phyloP scores from a whole-genome alignment of 2,329 filamentous ascomycete genomes.

The Cercospora berteroae region DNA sequence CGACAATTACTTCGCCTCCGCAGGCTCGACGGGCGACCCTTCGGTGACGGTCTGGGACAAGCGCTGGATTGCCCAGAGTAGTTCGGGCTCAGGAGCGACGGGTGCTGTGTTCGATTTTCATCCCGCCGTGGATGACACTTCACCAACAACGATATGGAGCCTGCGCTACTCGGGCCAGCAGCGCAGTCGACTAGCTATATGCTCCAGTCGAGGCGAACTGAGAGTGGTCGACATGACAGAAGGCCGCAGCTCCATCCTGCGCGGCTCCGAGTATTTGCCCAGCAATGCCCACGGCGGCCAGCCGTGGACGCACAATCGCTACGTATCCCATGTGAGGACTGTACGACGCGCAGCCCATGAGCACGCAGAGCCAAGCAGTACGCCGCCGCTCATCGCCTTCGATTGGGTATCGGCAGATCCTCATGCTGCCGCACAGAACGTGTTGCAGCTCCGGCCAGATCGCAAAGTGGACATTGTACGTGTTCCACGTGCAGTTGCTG shows the following conservation, averaged over 20 bases:
- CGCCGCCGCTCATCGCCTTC: constrained; percentile 56
- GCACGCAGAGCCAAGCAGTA: constrained; percentile 45
- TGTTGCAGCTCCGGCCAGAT: constrained; percentile 54
- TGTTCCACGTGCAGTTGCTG: constrained; percentile 43
- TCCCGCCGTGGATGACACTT: constrained; percentile 51
- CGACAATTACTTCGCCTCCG: constrained; percentile 81
- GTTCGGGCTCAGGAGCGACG: constrained; percentile 55
- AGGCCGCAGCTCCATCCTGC: constrained; percentile 20
- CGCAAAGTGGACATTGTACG: constrained; percentile 52
- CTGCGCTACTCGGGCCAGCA: constrained; percentile 60
- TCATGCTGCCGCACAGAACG: constrained; percentile 48
- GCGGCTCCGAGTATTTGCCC: constrained; percentile 25
- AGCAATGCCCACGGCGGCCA: constrained; percentile 34
- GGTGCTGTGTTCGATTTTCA: constrained; percentile 58
- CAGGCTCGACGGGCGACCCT: constrained; percentile 68
- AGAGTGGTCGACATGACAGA: constrained; percentile 42
- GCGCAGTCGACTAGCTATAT: constrained; percentile 57
- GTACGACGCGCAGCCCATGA: constrained; percentile 49
- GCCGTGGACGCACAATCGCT: constrained; percentile 45
- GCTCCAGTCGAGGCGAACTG: constrained; percentile 60
- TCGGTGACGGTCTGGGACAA: constrained; percentile 77
- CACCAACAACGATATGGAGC: constrained; percentile 59
- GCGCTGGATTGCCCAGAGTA: constrained; percentile 46
- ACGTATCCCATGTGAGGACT: constrained; percentile 45
- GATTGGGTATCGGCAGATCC: constrained; percentile 56